A percentile compares a stretch with the other conserved stretches of the same genome.
Conservation (phyloP, 1,284 basidiomycete genomes). For the Marasmius sp. region DNA sequence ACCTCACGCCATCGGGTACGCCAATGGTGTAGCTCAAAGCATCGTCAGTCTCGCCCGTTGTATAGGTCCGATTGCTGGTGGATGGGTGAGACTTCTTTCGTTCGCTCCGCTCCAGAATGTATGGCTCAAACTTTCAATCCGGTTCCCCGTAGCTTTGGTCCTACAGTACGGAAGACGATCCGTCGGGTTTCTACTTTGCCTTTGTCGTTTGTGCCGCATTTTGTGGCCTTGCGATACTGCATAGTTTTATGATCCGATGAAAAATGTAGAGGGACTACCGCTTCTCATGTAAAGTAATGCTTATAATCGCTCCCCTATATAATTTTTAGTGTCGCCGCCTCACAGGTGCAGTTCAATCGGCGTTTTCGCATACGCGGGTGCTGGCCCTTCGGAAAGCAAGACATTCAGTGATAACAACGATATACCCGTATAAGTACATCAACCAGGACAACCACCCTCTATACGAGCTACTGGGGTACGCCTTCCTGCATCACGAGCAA, state of each 20-base stretch:
- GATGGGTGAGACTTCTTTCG: constrained; percentile 56
- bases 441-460: no score
- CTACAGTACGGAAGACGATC: constrained; percentile 61
- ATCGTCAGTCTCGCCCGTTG: constrained; percentile 81
- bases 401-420: no score
- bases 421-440: no score
- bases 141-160: constrained; percentile 65
- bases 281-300: no score
- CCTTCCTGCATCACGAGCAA: no score
- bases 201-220: constrained; percentile 65
- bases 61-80: constrained; percentile 73
- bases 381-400: no score
- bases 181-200: constrained; percentile 70
- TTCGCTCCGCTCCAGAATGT: neutral
- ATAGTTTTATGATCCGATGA: constrained; percentile 74
- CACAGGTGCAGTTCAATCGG: no score
- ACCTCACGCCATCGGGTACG: constrained; percentile 70
- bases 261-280: neutral
- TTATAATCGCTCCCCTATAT: no score
- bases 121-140: constrained; percentile 4
- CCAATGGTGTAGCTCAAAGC: constrained; percentile 81
- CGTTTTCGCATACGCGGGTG: no score
- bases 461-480: no score
- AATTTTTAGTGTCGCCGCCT: no score
- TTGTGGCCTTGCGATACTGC: constrained; percentile 59